phyloP scores from a whole-genome alignment of 2,329 filamentous ascomycete genomes.

The Pyrenophora graminea region DNA sequence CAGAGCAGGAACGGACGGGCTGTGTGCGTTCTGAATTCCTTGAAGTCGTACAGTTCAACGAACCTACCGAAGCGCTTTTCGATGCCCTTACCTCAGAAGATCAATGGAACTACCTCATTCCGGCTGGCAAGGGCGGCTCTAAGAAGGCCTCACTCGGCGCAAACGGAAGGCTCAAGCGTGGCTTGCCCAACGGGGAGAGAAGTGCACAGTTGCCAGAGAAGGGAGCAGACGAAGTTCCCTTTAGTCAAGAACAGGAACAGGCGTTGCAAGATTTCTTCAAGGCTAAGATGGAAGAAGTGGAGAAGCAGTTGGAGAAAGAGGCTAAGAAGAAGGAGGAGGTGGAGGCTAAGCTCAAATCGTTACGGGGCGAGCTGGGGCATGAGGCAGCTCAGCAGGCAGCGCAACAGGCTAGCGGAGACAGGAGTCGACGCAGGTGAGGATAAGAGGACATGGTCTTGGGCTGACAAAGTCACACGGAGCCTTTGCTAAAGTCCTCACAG shows the following conservation, averaged over 20 bases:
- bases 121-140: conserved; percentile 48
- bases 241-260: conserved; percentile 44
- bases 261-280: conserved; percentile 37
- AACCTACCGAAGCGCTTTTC: conserved; percentile 91
- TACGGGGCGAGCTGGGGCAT: conserved; percentile 41
- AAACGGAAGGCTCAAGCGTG: conserved; percentile 41
- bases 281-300: conserved; percentile 40
- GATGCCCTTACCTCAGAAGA: conserved; percentile 79
- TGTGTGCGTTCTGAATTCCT: conserved; percentile 79
- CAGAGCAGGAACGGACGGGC: conserved; percentile 58
- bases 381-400: conserved; percentile 44
- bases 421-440: conserved; percentile 41
- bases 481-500: not conserved
- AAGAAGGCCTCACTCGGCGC: conserved; percentile 44
- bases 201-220: conserved; percentile 44
- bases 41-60: conserved; percentile 96
- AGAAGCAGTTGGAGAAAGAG: conserved; percentile 39
- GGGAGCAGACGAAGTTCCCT: conserved; percentile 39
- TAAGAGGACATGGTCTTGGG: not conserved
- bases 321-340: conserved; percentile 37
- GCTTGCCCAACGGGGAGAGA: conserved; percentile 43
- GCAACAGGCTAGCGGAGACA: conserved; percentile 45
- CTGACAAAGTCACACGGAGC: not conserved
- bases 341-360: conserved; percentile 36
- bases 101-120: conserved; percentile 55